These are phyloP conservation scores for Collybia sp. DNA, from an alignment of 768 basidiomycete genomes.

Conservation along the genomic window DNA sequence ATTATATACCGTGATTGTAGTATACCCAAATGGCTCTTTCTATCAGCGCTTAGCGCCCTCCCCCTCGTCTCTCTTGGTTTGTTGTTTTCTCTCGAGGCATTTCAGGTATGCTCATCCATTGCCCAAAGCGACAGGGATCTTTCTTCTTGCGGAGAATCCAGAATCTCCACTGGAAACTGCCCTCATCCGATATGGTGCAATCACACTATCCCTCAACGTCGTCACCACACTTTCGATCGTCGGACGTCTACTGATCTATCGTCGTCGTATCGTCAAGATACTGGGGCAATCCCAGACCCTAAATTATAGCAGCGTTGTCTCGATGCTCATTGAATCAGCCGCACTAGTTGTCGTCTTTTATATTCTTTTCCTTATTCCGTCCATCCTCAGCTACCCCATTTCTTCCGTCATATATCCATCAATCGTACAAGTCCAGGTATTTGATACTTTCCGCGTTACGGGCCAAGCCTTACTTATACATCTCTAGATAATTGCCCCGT, in stretches of 20 bases:
- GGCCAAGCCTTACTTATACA: neutral
- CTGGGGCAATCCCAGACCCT: conserved; percentile 19
- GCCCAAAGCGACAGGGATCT: neutral
- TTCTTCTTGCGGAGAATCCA: neutral
- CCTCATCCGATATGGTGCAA: conserved; percentile 26
- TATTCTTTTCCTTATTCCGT: conserved; percentile 27
- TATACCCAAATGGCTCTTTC: conserved; percentile 4
- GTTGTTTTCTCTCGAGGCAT: neutral
- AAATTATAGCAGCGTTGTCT: conserved; percentile 25
- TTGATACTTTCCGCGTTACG: too few species aligned
- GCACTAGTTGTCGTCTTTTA: conserved; percentile 27
- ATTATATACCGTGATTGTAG: conserved; percentile 1
- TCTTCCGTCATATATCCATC: neutral
- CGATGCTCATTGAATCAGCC: conserved; percentile 33
- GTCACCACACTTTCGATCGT: conserved; percentile 30
- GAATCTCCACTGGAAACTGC: conserved; percentile 9
- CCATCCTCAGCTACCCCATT: conserved; percentile 20
- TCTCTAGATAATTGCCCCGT: conserved; percentile 3
- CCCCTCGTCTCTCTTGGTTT: too few species aligned
- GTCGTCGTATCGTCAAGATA: conserved; percentile 11
- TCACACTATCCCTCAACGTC: conserved; percentile 31
- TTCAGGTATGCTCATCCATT: conserved; percentile 6
- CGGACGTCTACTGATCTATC: conserved; percentile 25
- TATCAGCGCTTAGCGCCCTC: neutral
- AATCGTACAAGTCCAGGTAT: too few species aligned